phyloP scores from a whole-genome alignment of 192 early-diverging fungal species.

The Coemansia sp. region DNA sequence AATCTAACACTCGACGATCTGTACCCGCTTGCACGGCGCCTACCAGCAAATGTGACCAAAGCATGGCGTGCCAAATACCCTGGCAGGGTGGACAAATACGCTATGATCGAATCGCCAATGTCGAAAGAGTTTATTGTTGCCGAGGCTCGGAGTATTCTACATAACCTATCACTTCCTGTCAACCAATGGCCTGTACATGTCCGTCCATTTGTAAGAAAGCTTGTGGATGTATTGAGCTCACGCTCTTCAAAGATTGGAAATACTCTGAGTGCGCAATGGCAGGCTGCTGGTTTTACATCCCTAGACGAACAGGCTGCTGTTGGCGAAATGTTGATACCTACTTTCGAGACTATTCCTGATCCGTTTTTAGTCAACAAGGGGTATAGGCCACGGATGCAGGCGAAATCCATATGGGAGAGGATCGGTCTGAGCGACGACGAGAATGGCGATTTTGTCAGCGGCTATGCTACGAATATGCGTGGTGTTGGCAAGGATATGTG shows the following conservation, averaged over 20 bases:
- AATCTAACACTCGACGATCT: slow-evolving; percentile 44
- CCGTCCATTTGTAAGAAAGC: slow-evolving; percentile 25
- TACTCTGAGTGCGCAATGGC: not conserved
- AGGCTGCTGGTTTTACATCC: not conserved
- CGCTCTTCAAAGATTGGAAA: slow-evolving; percentile 13
- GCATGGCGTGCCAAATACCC: slow-evolving; percentile 38
- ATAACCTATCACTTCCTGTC: slow-evolving; percentile 20
- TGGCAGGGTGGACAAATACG: slow-evolving; percentile 22
- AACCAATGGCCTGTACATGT: slow-evolving; percentile 22
- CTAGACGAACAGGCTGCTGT: not conserved
- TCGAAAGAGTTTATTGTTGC: slow-evolving; percentile 24
- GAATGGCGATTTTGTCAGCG: slow-evolving; percentile 54
- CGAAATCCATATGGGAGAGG: slow-evolving; percentile 36
- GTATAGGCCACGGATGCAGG: slow-evolving; percentile 10
- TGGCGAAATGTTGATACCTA: slow-evolving; percentile 3
- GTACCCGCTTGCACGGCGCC: slow-evolving; percentile 28
- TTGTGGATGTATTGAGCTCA: slow-evolving; percentile 11
- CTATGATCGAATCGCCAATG: slow-evolving; percentile 33
- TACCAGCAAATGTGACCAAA: slow-evolving; percentile 20
- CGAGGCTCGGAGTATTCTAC: slow-evolving; percentile 18
- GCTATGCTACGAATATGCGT: slow-evolving; percentile 69
- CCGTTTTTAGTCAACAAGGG: slow-evolving; percentile 44
- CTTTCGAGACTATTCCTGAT: slow-evolving; percentile 7
- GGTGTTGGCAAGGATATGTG: slow-evolving; percentile 70
- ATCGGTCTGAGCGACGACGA: slow-evolving; percentile 35